Evolutionary conservation across 129 eudicot species (phyloP), one percentile per base, ranked within the genome.

Genomic region (Tagetes patula): DNA sequence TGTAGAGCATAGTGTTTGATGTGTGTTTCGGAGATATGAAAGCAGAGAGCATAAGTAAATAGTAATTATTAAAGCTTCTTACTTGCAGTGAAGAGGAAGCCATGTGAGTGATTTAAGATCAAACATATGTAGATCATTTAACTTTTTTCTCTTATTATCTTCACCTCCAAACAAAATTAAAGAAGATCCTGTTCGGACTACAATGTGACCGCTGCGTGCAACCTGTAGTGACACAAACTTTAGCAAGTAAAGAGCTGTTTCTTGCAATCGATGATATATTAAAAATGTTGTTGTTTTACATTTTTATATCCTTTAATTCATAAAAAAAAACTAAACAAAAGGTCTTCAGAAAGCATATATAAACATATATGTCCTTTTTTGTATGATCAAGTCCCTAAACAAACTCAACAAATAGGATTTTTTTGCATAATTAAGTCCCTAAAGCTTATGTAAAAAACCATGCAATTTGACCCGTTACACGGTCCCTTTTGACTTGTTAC

Each of bases 41-140:
- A 43, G 48, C 10, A 43, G 10, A 10, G 48, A 43, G 8, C 11
- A 10, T 43, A 43, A 43, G 48, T 43, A 43, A 10, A 43, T 43
- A 43, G 48, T 7, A 7, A 43, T 43, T 43, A 43, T 10, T 43
- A 43, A 43, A 62, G 73, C 8, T 50, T 78, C 96, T 84, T 79
- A 93, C 98, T 91, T 93, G 96, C 96, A 89, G 71, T 86, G 95
- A 80, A 93, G 98, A 73, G 98, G 98, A 74, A 93, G 96, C 98
- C 98, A 93, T 6, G 96, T 93, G 69, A 93, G 82, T 72, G 98
- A 87, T 82, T 93, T 93, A 64, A 93, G 89, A 82, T 93, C 98
- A 87, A 93, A 93, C 96, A 93, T 93, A 79, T 90, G 92, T 41
- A 93, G 72, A 73, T 93, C 98, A 82, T 90, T 93, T 39, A 93